Percentiles rank a stretch among this genome's conserved stretches.
phyloP scores from a whole-genome alignment of 2,329 filamentous ascomycete species.

The Aspergillus calidoustus region DNA sequence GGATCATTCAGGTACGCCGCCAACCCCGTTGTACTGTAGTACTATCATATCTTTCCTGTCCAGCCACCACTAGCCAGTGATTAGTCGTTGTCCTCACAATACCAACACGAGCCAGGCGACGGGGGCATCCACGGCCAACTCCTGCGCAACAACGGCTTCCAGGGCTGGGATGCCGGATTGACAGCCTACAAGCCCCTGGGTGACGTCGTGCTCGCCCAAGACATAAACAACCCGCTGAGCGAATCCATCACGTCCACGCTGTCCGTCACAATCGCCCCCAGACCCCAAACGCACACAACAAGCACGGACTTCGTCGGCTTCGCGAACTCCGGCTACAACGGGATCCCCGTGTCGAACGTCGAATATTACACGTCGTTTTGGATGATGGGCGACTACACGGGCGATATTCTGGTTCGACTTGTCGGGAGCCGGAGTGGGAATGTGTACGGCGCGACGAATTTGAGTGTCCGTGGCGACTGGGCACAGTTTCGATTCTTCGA shows the following conservation, averaged over 20 bases:
- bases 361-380: constrained; percentile 38
- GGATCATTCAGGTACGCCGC: constrained; percentile 36
- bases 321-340: constrained; percentile 50
- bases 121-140: constrained; percentile 41
- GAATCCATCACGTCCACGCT: constrained; percentile 35
- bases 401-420: constrained; percentile 31
- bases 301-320: constrained; percentile 40
- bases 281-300: not conserved
- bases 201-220: constrained; percentile 31
- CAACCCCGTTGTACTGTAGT: too few species aligned
- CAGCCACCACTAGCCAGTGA: too few species aligned
- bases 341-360: constrained; percentile 32
- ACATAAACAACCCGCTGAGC: constrained; percentile 30
- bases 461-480: constrained; percentile 31
- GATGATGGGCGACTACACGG: constrained; percentile 37
- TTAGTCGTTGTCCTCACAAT: too few species aligned
- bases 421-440: constrained; percentile 29
- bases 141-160: constrained; percentile 42
- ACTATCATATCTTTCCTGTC: not conserved
- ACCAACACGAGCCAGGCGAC: constrained; percentile 27
- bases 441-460: constrained; percentile 32
- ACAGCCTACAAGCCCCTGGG: constrained; percentile 36
- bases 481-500: constrained; percentile 28
- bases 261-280: constrained; percentile 25
- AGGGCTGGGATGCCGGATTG: constrained; percentile 31